These are phyloP conservation scores for Gamarada debralockiae DNA, from an alignment of 495 filamentous ascomycete genomes.

Conservation along the genomic window DNA sequence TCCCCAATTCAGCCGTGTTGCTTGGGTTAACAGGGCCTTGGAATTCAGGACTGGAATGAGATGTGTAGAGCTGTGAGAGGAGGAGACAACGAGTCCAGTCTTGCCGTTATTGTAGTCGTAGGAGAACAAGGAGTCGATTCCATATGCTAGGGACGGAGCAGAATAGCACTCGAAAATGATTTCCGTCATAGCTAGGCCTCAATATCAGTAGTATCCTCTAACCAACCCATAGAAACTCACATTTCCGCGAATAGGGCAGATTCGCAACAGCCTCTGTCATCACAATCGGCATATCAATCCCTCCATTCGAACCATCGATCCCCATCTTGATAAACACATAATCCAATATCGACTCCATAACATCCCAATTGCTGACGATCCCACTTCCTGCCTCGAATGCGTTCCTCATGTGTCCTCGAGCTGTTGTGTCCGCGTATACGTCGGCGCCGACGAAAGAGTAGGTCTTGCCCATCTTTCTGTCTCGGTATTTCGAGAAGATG, in stretches of 20 bases:
- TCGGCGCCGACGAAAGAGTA: slow-evolving; percentile 90
- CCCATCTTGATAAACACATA: slow-evolving; percentile 91
- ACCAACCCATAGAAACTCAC: slow-evolving; percentile 42
- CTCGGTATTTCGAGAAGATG: slow-evolving; percentile 88
- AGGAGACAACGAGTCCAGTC: slow-evolving; percentile 87
- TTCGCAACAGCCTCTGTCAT: slow-evolving; percentile 97
- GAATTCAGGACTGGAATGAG: slow-evolving; percentile 88
- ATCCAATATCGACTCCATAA: slow-evolving; percentile 88
- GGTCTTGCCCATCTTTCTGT: slow-evolving; percentile 84
- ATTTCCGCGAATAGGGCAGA: slow-evolving; percentile 76
- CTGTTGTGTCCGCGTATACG: slow-evolving; percentile 89
- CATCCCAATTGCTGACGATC: slow-evolving; percentile 95
- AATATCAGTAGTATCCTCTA: not conserved
- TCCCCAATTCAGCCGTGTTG: slow-evolving; percentile 91
- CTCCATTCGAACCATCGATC: slow-evolving; percentile 67
- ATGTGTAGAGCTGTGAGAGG: slow-evolving; percentile 89
- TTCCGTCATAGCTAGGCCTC: slow-evolving; percentile 82
- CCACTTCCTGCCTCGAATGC: slow-evolving; percentile 88
- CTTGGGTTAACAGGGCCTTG: slow-evolving; percentile 77
- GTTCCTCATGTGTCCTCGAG: slow-evolving; percentile 82
- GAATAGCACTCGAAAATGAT: slow-evolving; percentile 93
- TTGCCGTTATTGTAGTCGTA: slow-evolving; percentile 86
- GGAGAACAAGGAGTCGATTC: slow-evolving; percentile 93
- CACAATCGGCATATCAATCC: slow-evolving; percentile 79
- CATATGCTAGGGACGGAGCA: slow-evolving; percentile 82